These are phyloP conservation scores for Phlegmacium glaucopus DNA, from an alignment of 768 basidiomycete genomes.

Conservation along the genomic window DNA sequence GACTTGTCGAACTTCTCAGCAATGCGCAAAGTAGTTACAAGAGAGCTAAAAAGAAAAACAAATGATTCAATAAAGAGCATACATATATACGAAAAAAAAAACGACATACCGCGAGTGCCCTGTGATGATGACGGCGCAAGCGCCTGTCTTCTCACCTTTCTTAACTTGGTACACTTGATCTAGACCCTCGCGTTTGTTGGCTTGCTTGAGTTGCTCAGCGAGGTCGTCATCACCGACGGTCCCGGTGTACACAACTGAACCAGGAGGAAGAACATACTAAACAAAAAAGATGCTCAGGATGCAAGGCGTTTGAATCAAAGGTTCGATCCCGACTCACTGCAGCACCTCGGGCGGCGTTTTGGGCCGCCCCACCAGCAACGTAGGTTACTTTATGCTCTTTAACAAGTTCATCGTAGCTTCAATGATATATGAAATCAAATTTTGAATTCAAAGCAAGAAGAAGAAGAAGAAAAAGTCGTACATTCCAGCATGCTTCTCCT, in stretches of 20 bases:
- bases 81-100: neutral
- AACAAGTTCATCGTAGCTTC: slow-evolving; percentile 91
- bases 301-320: neutral
- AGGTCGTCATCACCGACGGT: slow-evolving; percentile 94
- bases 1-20: slow-evolving; percentile 87
- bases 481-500: slow-evolving; percentile 86
- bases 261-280: slow-evolving; percentile 86
- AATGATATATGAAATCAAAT: too few relatives aligned
- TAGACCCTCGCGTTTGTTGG: slow-evolving; percentile 91
- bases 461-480: slow-evolving; percentile 23
- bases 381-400: slow-evolving; percentile 76
- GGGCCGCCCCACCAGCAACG: slow-evolving; percentile 95
- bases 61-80: neutral
- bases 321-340: slow-evolving; percentile 56
- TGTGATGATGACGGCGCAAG: slow-evolving; percentile 94
- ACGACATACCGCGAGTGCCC: slow-evolving; percentile 77
- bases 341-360: slow-evolving; percentile 95
- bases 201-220: slow-evolving; percentile 81
- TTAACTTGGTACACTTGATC: slow-evolving; percentile 86
- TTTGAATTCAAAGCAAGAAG: neutral
- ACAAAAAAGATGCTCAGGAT: slow-evolving; percentile 8
- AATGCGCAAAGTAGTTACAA: slow-evolving; percentile 86
- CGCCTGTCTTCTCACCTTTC: slow-evolving; percentile 86
- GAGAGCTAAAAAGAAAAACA: slow-evolving; percentile 51
- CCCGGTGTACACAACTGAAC: slow-evolving; percentile 91